Conservation (phyloP, 805 yeast species). For the Candida odintsovae region DNA sequence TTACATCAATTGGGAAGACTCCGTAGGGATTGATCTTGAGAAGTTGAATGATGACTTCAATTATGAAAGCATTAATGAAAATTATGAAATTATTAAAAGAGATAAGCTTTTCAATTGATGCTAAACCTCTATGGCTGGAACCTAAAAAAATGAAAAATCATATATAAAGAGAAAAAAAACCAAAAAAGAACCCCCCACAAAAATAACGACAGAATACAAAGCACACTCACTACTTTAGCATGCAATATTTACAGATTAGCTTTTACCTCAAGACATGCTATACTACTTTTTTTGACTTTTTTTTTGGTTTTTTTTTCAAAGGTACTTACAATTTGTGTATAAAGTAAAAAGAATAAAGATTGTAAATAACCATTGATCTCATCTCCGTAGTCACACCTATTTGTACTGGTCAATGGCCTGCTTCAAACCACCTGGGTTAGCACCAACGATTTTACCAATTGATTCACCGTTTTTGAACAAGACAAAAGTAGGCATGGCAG, state of each 20-base stretch:
- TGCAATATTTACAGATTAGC: neutral
- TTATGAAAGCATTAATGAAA: conserved; percentile 17
- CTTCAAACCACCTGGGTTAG: conserved; percentile 34
- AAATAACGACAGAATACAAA: neutral
- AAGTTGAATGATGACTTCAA: conserved; percentile 5
- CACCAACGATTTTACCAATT: conserved; percentile 59
- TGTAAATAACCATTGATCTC: neutral
- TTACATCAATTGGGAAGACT: conserved; percentile 18
- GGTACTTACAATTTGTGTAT: neutral
- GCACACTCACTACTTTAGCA: neutral
- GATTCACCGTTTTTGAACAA: conserved; percentile 56
- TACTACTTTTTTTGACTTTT: neutral
- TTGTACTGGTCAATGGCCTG: conserved; percentile 26
- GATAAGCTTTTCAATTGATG: conserved; percentile 15
- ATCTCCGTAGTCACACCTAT: conserved; percentile 3
- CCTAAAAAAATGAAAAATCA: neutral
- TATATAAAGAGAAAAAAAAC: no score
- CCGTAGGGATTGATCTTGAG: conserved; percentile 18
- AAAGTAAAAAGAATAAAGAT: neutral
- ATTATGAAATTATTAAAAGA: conserved; percentile 22
- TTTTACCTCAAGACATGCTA: neutral
- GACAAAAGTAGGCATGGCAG: conserved; percentile 75
- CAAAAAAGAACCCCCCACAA: neutral
- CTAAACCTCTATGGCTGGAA: neutral
- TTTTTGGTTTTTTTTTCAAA: neutral